These are phyloP conservation scores for Camelina sativa DNA, from an alignment of 345 rosid genomes.

Conservation along the genomic window DNA sequence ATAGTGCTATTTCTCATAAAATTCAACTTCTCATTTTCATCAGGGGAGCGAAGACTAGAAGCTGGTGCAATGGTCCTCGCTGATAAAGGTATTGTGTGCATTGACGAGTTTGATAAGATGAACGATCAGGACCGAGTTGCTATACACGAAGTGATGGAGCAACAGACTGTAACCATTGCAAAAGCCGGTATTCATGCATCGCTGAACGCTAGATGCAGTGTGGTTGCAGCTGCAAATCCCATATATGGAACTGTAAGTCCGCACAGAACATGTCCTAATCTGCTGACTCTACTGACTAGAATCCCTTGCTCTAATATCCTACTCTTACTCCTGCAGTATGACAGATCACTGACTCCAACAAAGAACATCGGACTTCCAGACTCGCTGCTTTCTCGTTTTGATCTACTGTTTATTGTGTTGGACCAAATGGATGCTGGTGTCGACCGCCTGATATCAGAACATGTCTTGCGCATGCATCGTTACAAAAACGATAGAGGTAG, in stretches of 20 bases:
- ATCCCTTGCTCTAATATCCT: not conserved
- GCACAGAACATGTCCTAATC: conserved; percentile 10
- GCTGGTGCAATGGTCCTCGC: conserved; percentile 99
- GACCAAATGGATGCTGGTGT: conserved; percentile 99
- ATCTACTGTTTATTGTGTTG: conserved; percentile 88
- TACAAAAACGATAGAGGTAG: conserved; percentile 79
- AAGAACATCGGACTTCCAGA: conserved; percentile 99
- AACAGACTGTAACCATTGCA: conserved; percentile 98
- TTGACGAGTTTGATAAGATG: conserved; percentile 99
- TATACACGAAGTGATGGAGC: conserved; percentile 99
- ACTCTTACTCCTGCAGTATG: conserved; percentile 64
- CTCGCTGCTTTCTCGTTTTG: conserved; percentile 98
- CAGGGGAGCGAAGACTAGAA: conserved; percentile 98
- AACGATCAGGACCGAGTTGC: conserved; percentile 99
- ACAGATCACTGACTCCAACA: conserved; percentile 95
- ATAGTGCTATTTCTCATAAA: conserved; percentile 21
- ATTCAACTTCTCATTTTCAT: conserved; percentile 18
- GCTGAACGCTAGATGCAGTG: conserved; percentile 95
- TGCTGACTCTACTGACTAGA: conserved; percentile 11
- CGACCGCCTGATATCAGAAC: conserved; percentile 87
- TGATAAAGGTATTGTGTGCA: conserved; percentile 95
- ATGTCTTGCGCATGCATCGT: conserved; percentile 97
- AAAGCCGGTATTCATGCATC: conserved; percentile 99
- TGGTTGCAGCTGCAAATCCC: conserved; percentile 99
- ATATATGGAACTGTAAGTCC: conserved; percentile 95